Evolutionary conservation across 208 protist species (phyloP), one percentile per base, ranked within the genome.

Genomic region (Leishmania gerbilli): DNA sequence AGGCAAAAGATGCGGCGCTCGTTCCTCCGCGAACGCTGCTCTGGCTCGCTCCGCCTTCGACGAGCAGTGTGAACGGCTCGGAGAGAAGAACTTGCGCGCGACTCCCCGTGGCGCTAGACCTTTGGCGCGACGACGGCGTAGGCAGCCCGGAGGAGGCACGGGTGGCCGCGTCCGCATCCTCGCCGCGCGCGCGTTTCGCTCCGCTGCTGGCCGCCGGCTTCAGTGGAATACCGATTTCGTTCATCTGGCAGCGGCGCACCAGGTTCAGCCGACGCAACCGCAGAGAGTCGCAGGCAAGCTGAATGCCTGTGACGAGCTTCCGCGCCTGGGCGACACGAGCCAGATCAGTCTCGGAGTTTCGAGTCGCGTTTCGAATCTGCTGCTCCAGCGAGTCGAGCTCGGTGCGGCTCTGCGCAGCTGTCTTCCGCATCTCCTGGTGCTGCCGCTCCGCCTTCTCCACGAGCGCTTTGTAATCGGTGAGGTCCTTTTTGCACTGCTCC

Each of bases 231-330:
- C 86, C 83, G 24, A 96, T 91, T 76, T 96, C 95, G 62, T 98
- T 92, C 87, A 98, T 95, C 71, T 96, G 89, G 79, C 93, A 97
- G 3, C 92, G 91, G 19, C 89, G 90, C 45, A 98, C 88, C 55
- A 97, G 69, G 67, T 88, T 90, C 45, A 94, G 84, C 47, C 97
- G 94, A n/a, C 88, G 86, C 53, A 89, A 84, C 6, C 95, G 92
- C 74, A 97, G 83, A 47, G 92, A 89, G 72, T 98, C 92, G 81
- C 96, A 95, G 42, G 94, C 86, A 31, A 91, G 91, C 84, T 98
- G 90, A 21, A 95, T 78, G 3, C 75, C 84, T 24, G 91, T 95
- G 13, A 91, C 87, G 9, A 91, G 84, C 82, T 96, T 89, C 31
- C 89, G 89, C 17, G 91, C 90, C 53, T 91, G 89, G 27, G 87